Base-by-base conservation (phyloP, 2,329 filamentous ascomycete species). In the Aureobasidium sp. region DNA sequence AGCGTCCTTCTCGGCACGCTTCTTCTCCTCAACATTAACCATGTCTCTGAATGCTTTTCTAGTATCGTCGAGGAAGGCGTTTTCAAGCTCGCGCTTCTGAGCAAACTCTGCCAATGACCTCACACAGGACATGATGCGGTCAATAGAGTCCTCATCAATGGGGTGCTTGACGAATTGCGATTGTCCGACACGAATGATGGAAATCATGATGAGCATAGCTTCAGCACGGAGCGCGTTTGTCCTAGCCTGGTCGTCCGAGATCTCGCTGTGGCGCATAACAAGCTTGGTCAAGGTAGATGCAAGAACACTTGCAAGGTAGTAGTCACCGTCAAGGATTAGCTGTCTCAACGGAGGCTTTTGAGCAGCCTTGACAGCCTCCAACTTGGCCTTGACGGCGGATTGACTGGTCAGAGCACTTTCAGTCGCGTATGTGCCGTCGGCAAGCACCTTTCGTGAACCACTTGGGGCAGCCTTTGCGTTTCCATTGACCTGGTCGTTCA, bases 191-290 rank as follows among this genome's bases (percentile, higher is more conserved):
- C 94, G 92, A 67, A 99, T 91, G 68, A 99, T 95, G 5, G 94
- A 97, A 69, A 99, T 96, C 92, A 97, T 96, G 73, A 99, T 97
- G 59, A 99, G 83, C 94, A 99, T 99, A 48, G 94, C 94, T 76
- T 99, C 94, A 3, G 94, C 94, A 55, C 91, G 88, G 29, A 99
- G 83, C 34, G 93, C 92, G 70, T 99, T 99, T 34, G 93, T 97
- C 43, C 94, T 88, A 47, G 90, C 89, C 47, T 82, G 77, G 69
- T 97, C 93, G 27, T 88, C 80, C 1, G 93, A 97, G 64, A 97
- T 92, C 72, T 97, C 92, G 1, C 91, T 89, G 74, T 97, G 92
- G 59, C 94, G 89, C 92, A 99, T 96, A 56, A 99, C 94, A 61
- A 99, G 83, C 78, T 99, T 99, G 17, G 94, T 96, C 63, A 99